phyloP scores from a whole-genome alignment of 768 basidiomycete genomes.

The Naematelia aurantialba region DNA sequence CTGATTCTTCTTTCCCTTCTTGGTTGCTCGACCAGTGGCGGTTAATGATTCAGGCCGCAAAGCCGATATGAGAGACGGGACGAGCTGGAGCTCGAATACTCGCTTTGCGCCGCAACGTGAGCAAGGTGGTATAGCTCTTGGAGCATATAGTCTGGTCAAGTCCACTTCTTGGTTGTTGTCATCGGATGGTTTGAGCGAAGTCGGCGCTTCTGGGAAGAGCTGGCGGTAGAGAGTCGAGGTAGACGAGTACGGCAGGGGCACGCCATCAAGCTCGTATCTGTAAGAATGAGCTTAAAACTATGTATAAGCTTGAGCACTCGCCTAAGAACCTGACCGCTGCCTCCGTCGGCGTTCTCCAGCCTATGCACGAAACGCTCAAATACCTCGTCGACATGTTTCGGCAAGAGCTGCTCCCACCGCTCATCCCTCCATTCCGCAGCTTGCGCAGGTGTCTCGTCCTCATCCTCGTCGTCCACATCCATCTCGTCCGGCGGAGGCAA shows the following conservation, averaged over 20 bases:
- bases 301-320: conserved; percentile 52
- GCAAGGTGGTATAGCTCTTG: conserved; percentile 62
- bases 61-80: conserved; percentile 86
- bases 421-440: conserved; percentile 45
- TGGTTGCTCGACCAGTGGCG: conserved; percentile 28
- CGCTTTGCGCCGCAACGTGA: conserved; percentile 63
- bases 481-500: conserved; percentile 33
- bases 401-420: conserved; percentile 60
- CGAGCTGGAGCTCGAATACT: conserved; percentile 88
- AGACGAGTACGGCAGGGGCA: conserved; percentile 78
- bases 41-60: conserved; percentile 52
- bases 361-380: conserved; percentile 81
- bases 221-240: conserved; percentile 63
- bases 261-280: conserved; percentile 84
- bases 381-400: conserved; percentile 64
- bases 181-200: conserved; percentile 25
- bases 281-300: neutral
- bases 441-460: conserved; percentile 54
- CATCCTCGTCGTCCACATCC: conserved; percentile 48
- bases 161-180: conserved; percentile 34
- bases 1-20: conserved; percentile 39
- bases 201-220: conserved; percentile 64
- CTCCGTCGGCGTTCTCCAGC: conserved; percentile 62
- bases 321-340: conserved; percentile 71
- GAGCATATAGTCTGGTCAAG: conserved; percentile 53